Conservation (phyloP, 1,284 basidiomycete genomes). For the Pholiota adiposa region DNA sequence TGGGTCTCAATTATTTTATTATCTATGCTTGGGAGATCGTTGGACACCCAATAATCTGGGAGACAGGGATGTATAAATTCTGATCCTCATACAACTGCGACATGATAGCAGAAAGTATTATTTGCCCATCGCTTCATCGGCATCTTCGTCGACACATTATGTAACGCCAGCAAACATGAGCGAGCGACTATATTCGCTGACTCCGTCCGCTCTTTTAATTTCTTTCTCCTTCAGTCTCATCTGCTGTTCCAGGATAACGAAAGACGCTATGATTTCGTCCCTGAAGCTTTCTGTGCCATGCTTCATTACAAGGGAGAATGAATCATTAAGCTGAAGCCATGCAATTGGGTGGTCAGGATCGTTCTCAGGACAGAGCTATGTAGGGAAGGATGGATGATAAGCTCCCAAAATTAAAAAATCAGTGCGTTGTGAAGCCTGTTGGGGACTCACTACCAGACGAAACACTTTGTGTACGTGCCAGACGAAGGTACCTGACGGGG, state of each 20-base stretch:
- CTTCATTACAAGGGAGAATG: constrained; percentile 13
- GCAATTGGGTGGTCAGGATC: background rate
- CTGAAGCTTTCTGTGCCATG: constrained; percentile 8
- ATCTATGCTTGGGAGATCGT: too few species aligned
- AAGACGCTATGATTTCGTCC: constrained; percentile 20
- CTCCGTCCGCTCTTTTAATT: background rate
- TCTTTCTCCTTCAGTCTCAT: constrained; percentile 18
- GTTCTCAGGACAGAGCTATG: background rate
- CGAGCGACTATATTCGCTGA: background rate
- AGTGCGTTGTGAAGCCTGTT: too few species aligned
- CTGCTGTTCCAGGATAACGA: constrained; percentile 17
- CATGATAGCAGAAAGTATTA: too few species aligned
- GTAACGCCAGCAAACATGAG: too few species aligned
- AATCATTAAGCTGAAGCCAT: background rate
- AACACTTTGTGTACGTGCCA: constrained; percentile 6
- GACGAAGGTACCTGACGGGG: constrained; percentile 3
- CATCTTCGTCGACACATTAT: too few species aligned
- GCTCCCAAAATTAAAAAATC: too few species aligned
- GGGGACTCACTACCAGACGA: constrained; percentile 9
- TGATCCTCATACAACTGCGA: too few species aligned
- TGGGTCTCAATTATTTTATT: too few species aligned
- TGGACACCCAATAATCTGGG: too few species aligned
- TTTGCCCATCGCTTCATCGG: too few species aligned
- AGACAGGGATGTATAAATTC: too few species aligned
- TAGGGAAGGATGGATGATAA: background rate